Conservation (phyloP, 2,329 filamentous ascomycete genomes). For the Ceratocystiopsis minuta region DNA sequence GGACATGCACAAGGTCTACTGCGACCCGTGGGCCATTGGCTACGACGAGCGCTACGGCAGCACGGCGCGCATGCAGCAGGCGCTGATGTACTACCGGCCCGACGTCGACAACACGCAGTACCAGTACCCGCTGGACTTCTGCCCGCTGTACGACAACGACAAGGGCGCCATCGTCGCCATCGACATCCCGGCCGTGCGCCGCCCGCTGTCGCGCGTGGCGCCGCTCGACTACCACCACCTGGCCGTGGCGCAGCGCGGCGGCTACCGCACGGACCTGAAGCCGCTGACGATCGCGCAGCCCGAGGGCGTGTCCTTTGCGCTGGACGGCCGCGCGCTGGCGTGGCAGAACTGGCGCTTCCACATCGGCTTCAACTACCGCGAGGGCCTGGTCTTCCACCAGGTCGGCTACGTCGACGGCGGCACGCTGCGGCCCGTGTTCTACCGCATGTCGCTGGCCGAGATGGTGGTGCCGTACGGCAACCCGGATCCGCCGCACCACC, state of each 20-base stretch:
- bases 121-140: constrained; percentile 82
- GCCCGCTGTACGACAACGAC: constrained; percentile 73
- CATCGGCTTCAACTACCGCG: constrained; percentile 86
- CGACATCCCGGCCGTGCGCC: constrained; percentile 60
- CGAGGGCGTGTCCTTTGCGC: constrained; percentile 70
- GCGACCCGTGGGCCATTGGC: constrained; percentile 90
- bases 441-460: constrained; percentile 73
- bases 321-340: constrained; percentile 45
- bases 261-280: constrained; percentile 64
- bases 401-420: constrained; percentile 80
- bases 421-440: constrained; percentile 61
- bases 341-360: constrained; percentile 95
- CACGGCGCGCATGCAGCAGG: constrained; percentile 66
- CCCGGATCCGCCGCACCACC: constrained; percentile 61
- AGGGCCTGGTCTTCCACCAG: constrained; percentile 80
- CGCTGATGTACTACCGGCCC: constrained; percentile 87
- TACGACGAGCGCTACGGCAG: constrained; percentile 82
- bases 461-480: constrained; percentile 89
- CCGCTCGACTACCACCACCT: constrained; percentile 67
- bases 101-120: constrained; percentile 78
- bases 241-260: constrained; percentile 53
- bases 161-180: constrained; percentile 66
- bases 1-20: constrained; percentile 93
- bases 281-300: constrained; percentile 56
- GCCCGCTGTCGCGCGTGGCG: constrained; percentile 52